Conservation (phyloP, 2,329 filamentous ascomycete species). For the Colletotrichum liaoningense region DNA sequence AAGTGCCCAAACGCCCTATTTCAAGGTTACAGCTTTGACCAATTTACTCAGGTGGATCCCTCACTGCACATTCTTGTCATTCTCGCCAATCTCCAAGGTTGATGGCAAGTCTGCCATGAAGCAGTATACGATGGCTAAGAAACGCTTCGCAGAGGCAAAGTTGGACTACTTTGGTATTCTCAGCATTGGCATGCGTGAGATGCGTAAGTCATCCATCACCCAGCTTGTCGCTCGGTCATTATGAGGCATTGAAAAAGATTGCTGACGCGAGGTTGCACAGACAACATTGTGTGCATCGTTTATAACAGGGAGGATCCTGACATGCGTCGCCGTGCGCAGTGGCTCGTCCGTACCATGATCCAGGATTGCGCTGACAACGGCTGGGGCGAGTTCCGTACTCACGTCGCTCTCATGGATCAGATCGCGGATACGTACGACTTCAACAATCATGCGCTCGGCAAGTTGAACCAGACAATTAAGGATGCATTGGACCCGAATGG, state of each 20-base stretch:
- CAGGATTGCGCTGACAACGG: slow-evolving; percentile 53
- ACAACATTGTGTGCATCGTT: slow-evolving; percentile 66
- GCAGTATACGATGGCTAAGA: slow-evolving; percentile 49
- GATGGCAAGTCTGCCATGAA: slow-evolving; percentile 52
- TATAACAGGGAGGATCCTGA: slow-evolving; percentile 58
- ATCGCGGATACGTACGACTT: slow-evolving; percentile 59
- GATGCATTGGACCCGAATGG: slow-evolving; percentile 56
- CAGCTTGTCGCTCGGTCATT: background rate
- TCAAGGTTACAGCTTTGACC: background rate
- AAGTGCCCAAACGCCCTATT: background rate
- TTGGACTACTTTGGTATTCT: slow-evolving; percentile 55
- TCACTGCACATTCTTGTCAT: slow-evolving; percentile 56
- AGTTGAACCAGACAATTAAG: slow-evolving; percentile 57
- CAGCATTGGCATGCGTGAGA: slow-evolving; percentile 55
- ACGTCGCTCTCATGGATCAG: slow-evolving; percentile 59
- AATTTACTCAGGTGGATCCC: slow-evolving; percentile 47
- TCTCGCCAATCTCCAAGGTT: slow-evolving; percentile 58
- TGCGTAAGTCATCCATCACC: slow-evolving; percentile 43
- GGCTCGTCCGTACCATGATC: slow-evolving; percentile 48
- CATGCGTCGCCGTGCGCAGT: slow-evolving; percentile 45
- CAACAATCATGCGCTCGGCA: slow-evolving; percentile 53
- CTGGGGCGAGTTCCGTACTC: slow-evolving; percentile 60
- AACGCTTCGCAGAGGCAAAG: slow-evolving; percentile 46
- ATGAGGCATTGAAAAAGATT: background rate
- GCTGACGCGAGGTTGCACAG: slow-evolving; percentile 12